Percentiles rank a stretch among this genome's conserved stretches.
phyloP scores from a whole-genome alignment of 768 basidiomycete species.

The Clavaria fumosa region DNA sequence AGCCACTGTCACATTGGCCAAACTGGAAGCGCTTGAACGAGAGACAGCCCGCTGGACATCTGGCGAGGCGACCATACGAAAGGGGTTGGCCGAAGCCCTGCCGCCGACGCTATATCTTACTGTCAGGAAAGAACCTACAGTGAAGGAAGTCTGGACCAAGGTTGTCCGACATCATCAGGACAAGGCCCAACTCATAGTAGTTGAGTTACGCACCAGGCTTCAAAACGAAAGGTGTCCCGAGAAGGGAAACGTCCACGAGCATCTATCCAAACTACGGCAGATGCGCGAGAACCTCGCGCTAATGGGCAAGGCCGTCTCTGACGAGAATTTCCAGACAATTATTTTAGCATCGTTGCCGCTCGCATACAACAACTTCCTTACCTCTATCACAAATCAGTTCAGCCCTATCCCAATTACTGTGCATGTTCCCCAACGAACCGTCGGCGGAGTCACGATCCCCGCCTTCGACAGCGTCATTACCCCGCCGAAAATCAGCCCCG shows the following conservation, averaged over 20 bases:
- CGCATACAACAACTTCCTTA: conserved; percentile 19
- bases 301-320: conserved; percentile 17
- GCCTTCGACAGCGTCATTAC: conserved; percentile 10
- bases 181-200: conserved; percentile 16
- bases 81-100: conserved; percentile 19
- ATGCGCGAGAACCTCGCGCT: conserved; percentile 21
- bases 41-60: conserved; percentile 14
- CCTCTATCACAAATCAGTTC: conserved; percentile 8
- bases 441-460: conserved; percentile 13
- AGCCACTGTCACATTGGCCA: background rate
- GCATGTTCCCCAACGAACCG: background rate
- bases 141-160: conserved; percentile 16
- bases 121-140: conserved; percentile 11
- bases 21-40: conserved; percentile 9
- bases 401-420: background rate
- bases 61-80: conserved; percentile 18
- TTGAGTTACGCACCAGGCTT: conserved; percentile 17
- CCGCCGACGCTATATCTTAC: conserved; percentile 22
- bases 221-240: conserved; percentile 16
- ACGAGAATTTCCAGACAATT: conserved; percentile 21
- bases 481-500: conserved; percentile 10
- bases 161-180: conserved; percentile 16
- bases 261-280: conserved; percentile 17
- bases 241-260: conserved; percentile 17
- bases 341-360: conserved; percentile 23